Percentiles rank a stretch among this genome's conserved stretches.
Evolutionary conservation across 164 flowering plant species (phyloP).

Genomic region (Nymphaea thermarum): DNA sequence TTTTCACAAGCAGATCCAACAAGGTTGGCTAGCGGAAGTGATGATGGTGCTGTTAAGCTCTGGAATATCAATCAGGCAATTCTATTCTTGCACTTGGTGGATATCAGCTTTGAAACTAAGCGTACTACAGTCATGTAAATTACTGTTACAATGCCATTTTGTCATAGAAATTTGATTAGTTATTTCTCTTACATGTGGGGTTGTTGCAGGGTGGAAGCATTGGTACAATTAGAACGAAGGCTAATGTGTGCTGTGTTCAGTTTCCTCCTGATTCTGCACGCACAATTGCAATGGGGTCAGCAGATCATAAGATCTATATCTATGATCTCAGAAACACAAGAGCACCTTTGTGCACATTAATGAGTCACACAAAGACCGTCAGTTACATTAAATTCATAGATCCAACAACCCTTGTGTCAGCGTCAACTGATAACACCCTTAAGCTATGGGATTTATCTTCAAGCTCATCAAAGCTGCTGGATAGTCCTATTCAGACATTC

Average conservation of each 20-base stretch:
- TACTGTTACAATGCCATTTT: conserved; percentile 16
- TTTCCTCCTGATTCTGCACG: conserved; percentile 74
- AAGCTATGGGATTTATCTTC: conserved; percentile 92
- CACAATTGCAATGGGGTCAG: conserved; percentile 88
- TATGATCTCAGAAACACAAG: conserved; percentile 77
- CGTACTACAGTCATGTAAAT: conserved; percentile 56
- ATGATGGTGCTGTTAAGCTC: conserved; percentile 91
- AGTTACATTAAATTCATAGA: conserved; percentile 96
- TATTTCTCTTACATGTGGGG: conserved; percentile 39
- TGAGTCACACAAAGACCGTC: conserved; percentile 81
- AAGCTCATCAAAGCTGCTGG: conserved; percentile 52
- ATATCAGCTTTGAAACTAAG: conserved; percentile 89
- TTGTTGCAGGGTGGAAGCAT: conserved; percentile 75
- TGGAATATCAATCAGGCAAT: conserved; percentile 99
- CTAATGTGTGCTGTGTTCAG: conserved; percentile 95
- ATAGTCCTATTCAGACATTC: conserved; percentile 72
- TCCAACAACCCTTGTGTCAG: conserved; percentile 68
- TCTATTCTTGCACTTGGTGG: conserved; percentile 82
- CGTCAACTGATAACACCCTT: conserved; percentile 89
- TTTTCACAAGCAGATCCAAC: conserved; percentile 88
- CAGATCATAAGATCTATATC: conserved; percentile 83
- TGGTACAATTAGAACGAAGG: conserved; percentile 80
- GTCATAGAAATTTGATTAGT: conserved; percentile 27
- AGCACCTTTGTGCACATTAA: conserved; percentile 60
- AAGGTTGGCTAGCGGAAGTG: conserved; percentile 92